Evolutionary conservation across 768 basidiomycete species (phyloP).

Genomic region (Erythrobasidium yunnanense): DNA sequence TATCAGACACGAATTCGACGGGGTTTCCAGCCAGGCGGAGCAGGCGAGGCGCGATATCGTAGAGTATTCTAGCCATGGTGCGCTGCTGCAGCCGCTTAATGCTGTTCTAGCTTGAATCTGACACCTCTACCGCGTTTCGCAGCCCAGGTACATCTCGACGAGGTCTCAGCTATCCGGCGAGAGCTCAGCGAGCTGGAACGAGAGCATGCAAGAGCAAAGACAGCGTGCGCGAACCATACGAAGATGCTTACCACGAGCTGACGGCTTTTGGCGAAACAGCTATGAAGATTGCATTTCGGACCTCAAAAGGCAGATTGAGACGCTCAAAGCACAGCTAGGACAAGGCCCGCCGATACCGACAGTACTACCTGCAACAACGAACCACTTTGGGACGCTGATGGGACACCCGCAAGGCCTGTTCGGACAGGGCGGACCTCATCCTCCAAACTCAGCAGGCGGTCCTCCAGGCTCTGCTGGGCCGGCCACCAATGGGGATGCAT

Average conservation of each 20-base stretch:
- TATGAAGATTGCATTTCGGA: slow-evolving; percentile 37
- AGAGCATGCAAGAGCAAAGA: slow-evolving; percentile 56
- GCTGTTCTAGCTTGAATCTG: not conserved
- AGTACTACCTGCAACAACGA: slow-evolving; percentile 15
- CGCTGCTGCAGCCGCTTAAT: slow-evolving; percentile 32
- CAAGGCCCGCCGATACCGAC: slow-evolving; percentile 14
- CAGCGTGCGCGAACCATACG: slow-evolving; percentile 20
- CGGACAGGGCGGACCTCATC: slow-evolving; percentile 7
- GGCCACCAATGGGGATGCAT: too few relatives aligned
- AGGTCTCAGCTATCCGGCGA: slow-evolving; percentile 78
- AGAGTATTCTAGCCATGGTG: slow-evolving; percentile 81
- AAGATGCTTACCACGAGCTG: too few relatives aligned
- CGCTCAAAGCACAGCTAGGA: not conserved
- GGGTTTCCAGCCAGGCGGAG: slow-evolving; percentile 57
- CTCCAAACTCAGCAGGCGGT: too few relatives aligned
- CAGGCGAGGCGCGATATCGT: slow-evolving; percentile 65
- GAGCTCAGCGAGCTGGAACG: slow-evolving; percentile 83
- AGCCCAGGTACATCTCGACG: slow-evolving; percentile 61
- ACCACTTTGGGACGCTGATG: slow-evolving; percentile 26
- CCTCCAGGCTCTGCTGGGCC: too few relatives aligned
- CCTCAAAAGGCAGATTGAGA: slow-evolving; percentile 37
- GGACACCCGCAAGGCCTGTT: slow-evolving; percentile 23
- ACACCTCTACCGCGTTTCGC: not conserved
- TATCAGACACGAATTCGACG: slow-evolving; percentile 75
- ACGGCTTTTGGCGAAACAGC: too few relatives aligned